Conservation (phyloP, 1,284 basidiomycete species). For the Ustilago vetiveriae region DNA sequence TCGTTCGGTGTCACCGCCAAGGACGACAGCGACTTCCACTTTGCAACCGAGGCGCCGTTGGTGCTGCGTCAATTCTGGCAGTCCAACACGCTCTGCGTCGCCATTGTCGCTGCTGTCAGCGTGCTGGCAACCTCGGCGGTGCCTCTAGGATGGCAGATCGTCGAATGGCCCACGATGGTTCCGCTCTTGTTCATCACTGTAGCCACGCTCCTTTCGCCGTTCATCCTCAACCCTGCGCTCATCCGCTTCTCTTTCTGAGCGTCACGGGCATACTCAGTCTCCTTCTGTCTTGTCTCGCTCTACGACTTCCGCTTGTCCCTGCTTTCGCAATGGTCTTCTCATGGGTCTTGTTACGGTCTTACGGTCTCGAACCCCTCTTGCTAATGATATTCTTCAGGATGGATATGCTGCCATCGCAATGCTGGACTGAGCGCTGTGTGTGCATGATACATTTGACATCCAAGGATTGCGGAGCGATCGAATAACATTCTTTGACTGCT, state of each 20-base stretch:
- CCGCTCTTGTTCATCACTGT: conserved; percentile 18
- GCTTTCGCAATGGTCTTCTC: too few species aligned
- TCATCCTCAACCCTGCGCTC: conserved; percentile 24
- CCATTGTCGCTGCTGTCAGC: conserved; percentile 15
- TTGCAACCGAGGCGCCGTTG: conserved; percentile 84
- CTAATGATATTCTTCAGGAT: too few species aligned
- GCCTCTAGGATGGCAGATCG: conserved; percentile 23
- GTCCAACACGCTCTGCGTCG: conserved; percentile 18
- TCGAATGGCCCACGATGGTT: conserved; percentile 27
- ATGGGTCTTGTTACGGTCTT: too few species aligned
- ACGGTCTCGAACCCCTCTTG: too few species aligned
- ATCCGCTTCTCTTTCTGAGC: conserved; percentile 28
- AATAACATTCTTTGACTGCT: too few species aligned
- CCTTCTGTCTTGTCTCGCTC: too few species aligned
- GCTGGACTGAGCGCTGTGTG: too few species aligned
- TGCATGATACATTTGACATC: too few species aligned
- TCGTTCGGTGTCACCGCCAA: conserved; percentile 71
- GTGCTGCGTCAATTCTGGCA: conserved; percentile 69
- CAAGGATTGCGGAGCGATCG: too few species aligned
- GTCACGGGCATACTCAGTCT: neutral
- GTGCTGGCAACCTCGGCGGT: conserved; percentile 18
- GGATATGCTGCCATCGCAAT: too few species aligned
- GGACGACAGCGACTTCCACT: conserved; percentile 70
- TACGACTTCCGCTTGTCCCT: too few species aligned
- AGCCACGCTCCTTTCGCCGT: conserved; percentile 20